A percentile compares a stretch with the other conserved stretches of the same genome.
phyloP scores from a whole-genome alignment of 2,329 filamentous ascomycete genomes.

The Ascochyta pisi region DNA sequence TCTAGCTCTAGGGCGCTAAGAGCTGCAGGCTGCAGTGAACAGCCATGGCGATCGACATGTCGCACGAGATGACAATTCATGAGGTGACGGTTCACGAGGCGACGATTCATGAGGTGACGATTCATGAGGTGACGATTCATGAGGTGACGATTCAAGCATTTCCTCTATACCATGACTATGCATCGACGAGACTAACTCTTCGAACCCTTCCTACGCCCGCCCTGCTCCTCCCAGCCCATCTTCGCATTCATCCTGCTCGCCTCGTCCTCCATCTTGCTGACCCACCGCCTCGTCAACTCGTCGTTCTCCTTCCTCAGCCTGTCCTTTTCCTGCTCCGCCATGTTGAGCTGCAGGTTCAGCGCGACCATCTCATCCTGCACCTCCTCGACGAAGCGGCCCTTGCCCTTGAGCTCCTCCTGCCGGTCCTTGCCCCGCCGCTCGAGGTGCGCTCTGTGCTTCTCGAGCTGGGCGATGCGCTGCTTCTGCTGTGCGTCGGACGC shows the following conservation, averaged over 20 bases:
- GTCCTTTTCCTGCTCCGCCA: slow-evolving; percentile 78
- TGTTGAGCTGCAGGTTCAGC: slow-evolving; percentile 83
- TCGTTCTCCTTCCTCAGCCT: slow-evolving; percentile 83
- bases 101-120: too few relatives aligned
- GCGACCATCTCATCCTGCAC: slow-evolving; percentile 94
- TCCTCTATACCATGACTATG: neutral
- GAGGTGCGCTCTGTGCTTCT: slow-evolving; percentile 67
- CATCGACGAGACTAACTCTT: neutral
- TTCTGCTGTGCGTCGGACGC: slow-evolving; percentile 65
- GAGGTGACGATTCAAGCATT: neutral
- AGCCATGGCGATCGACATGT: neutral
- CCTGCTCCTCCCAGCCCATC: slow-evolving; percentile 38
- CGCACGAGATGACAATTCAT: neutral
- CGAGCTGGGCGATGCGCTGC: slow-evolving; percentile 67
- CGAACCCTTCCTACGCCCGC: neutral
- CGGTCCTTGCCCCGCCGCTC: slow-evolving; percentile 75
- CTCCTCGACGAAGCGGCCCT: slow-evolving; percentile 82
- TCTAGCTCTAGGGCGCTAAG: slow-evolving; percentile 17
- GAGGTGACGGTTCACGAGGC: too few relatives aligned
- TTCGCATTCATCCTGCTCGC: slow-evolving; percentile 80
- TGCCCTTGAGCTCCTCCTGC: slow-evolving; percentile 84
- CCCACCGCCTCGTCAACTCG: slow-evolving; percentile 89
- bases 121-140: too few relatives aligned
- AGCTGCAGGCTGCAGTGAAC: slow-evolving; percentile 3
- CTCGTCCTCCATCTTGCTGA: slow-evolving; percentile 84